phyloP scores from a whole-genome alignment of 108 stramenopile genomes.

The Nannochloropsis oceanica region DNA sequence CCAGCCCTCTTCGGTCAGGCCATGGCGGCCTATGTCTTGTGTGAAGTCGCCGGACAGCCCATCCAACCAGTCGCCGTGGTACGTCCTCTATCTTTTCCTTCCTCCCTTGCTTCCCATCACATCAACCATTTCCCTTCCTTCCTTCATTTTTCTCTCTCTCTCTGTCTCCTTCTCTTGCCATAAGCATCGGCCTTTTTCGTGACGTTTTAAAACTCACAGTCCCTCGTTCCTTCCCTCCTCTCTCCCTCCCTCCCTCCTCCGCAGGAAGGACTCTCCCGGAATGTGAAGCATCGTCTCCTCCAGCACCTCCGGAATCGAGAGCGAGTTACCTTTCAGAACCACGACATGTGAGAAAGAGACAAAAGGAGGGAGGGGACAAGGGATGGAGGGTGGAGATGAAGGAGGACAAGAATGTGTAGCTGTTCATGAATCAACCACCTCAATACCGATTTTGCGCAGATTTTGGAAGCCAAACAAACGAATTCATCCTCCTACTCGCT shows the following conservation, averaged over 20 bases:
- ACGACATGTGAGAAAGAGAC: neutral
- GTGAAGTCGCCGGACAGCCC: constrained; percentile 65
- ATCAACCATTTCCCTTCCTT: neutral
- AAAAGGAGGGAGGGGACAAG: neutral
- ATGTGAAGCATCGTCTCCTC: neutral
- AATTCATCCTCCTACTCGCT: neutral
- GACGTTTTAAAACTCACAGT: neutral
- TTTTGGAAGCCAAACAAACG: too few relatives aligned
- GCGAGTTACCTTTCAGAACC: neutral
- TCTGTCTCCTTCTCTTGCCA: neutral
- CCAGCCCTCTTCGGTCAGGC: constrained; percentile 89
- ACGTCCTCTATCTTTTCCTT: neutral
- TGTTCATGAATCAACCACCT: too few relatives aligned
- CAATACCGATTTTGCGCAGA: too few relatives aligned
- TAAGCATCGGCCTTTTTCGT: too few relatives aligned
- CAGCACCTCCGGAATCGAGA: neutral
- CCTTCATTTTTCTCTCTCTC: neutral
- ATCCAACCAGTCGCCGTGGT: constrained; percentile 31
- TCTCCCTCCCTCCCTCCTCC: neutral
- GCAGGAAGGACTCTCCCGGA: neutral
- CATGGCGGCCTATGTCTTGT: constrained; percentile 62
- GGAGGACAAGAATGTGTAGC: neutral
- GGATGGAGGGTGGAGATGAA: neutral
- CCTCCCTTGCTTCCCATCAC: neutral
- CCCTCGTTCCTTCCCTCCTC: neutral